A percentile compares a stretch with the other conserved stretches of the same genome.
Evolutionary conservation across 345 rosid species (phyloP).

Genomic region (sweet orange (Citrus sinensis)): DNA sequence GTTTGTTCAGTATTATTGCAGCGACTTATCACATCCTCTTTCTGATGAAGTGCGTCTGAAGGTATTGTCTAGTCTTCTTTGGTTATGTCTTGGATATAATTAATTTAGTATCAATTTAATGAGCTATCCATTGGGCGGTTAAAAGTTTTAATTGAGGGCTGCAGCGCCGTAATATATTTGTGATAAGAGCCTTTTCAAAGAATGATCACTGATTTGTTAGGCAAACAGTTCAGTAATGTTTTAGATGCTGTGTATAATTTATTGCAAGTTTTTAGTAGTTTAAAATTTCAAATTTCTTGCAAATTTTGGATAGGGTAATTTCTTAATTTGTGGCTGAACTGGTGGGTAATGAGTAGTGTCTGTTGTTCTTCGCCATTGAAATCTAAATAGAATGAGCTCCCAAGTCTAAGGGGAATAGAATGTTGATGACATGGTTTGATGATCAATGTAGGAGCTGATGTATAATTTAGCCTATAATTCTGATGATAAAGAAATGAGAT

Average conservation of each 20-base stretch:
- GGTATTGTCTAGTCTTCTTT: constrained; percentile 27
- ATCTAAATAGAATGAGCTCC: not conserved
- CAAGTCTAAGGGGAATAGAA: not conserved
- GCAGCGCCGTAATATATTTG: not conserved
- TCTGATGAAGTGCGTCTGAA: constrained; percentile 50
- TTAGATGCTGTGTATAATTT: not conserved
- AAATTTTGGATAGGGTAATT: not conserved
- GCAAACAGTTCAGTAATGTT: not conserved
- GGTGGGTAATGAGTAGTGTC: too few relatives aligned
- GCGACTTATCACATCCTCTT: constrained; percentile 42
- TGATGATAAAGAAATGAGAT: not conserved
- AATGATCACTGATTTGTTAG: not conserved
- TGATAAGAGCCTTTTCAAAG: not conserved
- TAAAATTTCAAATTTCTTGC: not conserved
- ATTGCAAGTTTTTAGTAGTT: not conserved
- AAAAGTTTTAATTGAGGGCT: not conserved
- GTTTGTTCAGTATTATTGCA: constrained; percentile 25
- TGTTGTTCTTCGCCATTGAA: too few relatives aligned
- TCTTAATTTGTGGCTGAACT: not conserved
- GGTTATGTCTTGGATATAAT: not conserved
- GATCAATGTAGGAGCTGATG: not conserved
- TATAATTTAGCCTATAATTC: not conserved
- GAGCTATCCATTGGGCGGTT: not conserved
- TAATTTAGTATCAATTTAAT: not conserved
- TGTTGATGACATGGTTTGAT: not conserved